Evolutionary conservation across 768 basidiomycete species (phyloP).

Genomic region (Boletus rufocinnamomeus): DNA sequence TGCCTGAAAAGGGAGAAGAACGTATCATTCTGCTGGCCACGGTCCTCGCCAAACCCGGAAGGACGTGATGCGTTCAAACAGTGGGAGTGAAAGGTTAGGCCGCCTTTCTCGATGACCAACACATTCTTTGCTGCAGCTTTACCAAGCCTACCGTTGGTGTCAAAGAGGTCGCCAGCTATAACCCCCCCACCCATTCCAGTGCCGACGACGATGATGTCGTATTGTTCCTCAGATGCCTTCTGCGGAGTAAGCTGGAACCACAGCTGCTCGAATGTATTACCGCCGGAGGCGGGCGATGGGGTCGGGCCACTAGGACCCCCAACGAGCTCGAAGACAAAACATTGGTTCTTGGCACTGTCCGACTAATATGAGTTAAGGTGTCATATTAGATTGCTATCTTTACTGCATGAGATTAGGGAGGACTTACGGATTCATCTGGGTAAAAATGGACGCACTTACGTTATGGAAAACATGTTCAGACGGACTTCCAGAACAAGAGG

Average conservation of each 20-base stretch:
- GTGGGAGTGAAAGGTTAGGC: not conserved
- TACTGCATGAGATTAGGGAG: not conserved
- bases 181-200: not conserved
- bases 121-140: not conserved
- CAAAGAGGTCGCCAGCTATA: not conserved
- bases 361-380: not conserved
- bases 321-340: not conserved
- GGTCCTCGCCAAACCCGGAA: not conserved
- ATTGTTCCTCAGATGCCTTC: not conserved
- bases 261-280: not conserved
- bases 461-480: not conserved
- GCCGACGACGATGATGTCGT: not conserved
- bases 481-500: not conserved
- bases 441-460: not conserved
- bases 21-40: not conserved
- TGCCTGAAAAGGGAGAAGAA: not conserved
- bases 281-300: too few relatives aligned
- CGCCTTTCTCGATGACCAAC: not conserved
- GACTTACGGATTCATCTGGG: not conserved
- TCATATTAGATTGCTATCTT: not conserved
- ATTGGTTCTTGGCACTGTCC: not conserved
- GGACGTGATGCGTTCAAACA: not conserved
- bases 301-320: not conserved
- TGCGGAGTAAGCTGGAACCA: not conserved
- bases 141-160: not conserved